These are phyloP conservation scores for Sporothrix inflata DNA, from an alignment of 2,329 filamentous ascomycete species.

Conservation along the genomic window DNA sequence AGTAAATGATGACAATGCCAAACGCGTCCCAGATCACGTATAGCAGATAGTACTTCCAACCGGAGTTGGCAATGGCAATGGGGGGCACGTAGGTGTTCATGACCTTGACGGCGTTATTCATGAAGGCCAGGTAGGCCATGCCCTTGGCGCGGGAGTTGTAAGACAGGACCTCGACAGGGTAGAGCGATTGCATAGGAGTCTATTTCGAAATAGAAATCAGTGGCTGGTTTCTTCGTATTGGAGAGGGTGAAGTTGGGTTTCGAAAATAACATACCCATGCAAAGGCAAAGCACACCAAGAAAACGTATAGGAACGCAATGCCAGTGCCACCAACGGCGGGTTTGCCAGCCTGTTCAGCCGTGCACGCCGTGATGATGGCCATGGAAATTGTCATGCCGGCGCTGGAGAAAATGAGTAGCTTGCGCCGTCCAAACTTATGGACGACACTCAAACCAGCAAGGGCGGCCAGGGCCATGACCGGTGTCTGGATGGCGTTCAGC, in stretches of 20 bases:
- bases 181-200: constrained; percentile 27
- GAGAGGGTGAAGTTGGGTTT: too few species aligned
- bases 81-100: constrained; percentile 26
- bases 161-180: constrained; percentile 26
- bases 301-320: constrained; percentile 26
- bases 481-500: constrained; percentile 21
- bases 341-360: constrained; percentile 15
- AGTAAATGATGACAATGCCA: constrained; percentile 29
- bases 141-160: constrained; percentile 28
- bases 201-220: not conserved
- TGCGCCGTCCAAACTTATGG: constrained; percentile 21
- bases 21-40: constrained; percentile 29
- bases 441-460: constrained; percentile 11
- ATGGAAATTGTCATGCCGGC: constrained; percentile 23
- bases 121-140: constrained; percentile 24
- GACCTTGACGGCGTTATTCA: constrained; percentile 27
- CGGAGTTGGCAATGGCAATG: constrained; percentile 26
- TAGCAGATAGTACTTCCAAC: constrained; percentile 29
- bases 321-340: constrained; percentile 26
- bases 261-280: constrained; percentile 20
- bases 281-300: constrained; percentile 21
- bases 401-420: constrained; percentile 25
- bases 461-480: constrained; percentile 21
- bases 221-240: too few species aligned
- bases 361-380: constrained; percentile 27